Evolutionary conservation across 164 flowering plant species (phyloP), one percentile per base, ranked within the genome.

Genomic region (Berberis vulgaris): DNA sequence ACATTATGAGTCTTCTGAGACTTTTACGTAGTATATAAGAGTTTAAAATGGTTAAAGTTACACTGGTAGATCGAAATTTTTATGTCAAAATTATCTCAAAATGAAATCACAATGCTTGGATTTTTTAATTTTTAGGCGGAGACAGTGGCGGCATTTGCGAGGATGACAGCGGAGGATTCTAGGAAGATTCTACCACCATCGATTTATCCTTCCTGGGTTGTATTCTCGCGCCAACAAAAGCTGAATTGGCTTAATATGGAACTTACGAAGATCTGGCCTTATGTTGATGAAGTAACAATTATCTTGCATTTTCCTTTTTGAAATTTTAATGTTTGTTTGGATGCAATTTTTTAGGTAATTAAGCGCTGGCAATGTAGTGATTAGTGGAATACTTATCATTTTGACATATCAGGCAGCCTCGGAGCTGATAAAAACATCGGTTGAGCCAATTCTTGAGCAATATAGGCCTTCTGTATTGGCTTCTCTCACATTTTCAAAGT

Each of bases 201-300:
- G 39, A 70, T 13, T 45, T 89, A 87, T 61, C 93, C 96, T 64
- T 83, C 95, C 2, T 86, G 98, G 96, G 96, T 89, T 59, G 86
- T 79, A 59, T 87, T 92, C 74, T 80, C 96, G 6, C 83, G 83
- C 75, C 82, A 81, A 2, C 96, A 91, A 72, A 91, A 91, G 97
- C 81, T 92, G 73, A 80, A 62, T 63, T 95, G 99, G 99, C 88
- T 95, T 49, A 95, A 95, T 71, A 71, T 57, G 40, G 84, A 89
- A 6, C 86, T 95, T 7, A 68, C 74, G 1, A 95, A 95, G 87
- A 87, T 95, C 68, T 95, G 99, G 99, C 99, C 97, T 0, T 89
- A 81, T 73, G 88, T 95, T 26, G 69, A 91, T 73, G 86, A 91
- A 93, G 99, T 89, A 56, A 8, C 26, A 26, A 26, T 26, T 26